Conservation (phyloP, 768 basidiomycete species). For the Suillus brevipes region DNA sequence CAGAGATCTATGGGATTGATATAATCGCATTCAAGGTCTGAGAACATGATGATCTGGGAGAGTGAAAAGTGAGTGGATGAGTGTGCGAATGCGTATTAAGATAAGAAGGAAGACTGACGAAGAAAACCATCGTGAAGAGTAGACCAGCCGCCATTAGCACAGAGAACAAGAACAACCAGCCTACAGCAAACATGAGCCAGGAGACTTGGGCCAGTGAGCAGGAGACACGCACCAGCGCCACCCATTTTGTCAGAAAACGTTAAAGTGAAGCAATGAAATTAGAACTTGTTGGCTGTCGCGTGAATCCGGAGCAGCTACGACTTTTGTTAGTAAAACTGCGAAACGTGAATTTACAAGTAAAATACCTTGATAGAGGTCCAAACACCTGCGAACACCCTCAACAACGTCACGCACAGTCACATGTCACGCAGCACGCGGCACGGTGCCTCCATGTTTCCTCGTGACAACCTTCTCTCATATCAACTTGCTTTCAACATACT, state of each 20-base stretch:
- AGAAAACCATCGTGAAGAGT: slow-evolving; percentile 99
- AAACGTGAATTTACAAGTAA: background rate
- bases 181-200: slow-evolving; percentile 37
- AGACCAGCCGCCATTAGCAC: slow-evolving; percentile 94
- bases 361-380: background rate
- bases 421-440: background rate
- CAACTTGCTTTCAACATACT: too few species aligned
- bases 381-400: background rate
- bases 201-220: background rate
- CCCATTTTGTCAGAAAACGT: slow-evolving; percentile 32
- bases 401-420: background rate
- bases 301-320: background rate
- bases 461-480: too few species aligned
- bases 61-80: background rate
- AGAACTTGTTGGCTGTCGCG: slow-evolving; percentile 3
- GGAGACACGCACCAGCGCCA: slow-evolving; percentile 40
- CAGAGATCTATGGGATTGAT: slow-evolving; percentile 99
- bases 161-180: slow-evolving; percentile 96
- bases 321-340: background rate
- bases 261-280: slow-evolving; percentile 1
- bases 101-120: slow-evolving; percentile 58
- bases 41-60: slow-evolving; percentile 98
- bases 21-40: slow-evolving; percentile 98
- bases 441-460: too few species aligned
- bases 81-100: background rate